A percentile compares a stretch with the other conserved stretches of the same genome.
Conservation (phyloP, 129 eudicot genomes). For the Dittrichia graveolens region DNA sequence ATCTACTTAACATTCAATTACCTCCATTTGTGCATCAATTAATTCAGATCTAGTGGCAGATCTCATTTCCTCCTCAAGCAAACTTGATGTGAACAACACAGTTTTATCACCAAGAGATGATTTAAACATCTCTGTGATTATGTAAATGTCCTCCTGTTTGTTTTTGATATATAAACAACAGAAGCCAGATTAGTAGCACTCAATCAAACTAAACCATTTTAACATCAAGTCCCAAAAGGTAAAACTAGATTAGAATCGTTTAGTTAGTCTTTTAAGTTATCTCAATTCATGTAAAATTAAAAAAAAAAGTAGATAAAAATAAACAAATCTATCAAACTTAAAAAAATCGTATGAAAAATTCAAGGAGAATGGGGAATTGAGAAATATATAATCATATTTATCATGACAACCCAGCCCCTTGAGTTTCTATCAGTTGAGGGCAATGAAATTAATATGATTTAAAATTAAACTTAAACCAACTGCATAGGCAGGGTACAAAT, state of each 20-base stretch:
- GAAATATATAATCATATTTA: too few species aligned
- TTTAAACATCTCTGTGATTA: conserved; percentile 12
- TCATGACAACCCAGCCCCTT: background rate
- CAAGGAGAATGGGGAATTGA: too few species aligned
- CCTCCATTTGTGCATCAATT: conserved; percentile 15
- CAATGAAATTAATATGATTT: too few species aligned
- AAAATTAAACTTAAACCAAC: too few species aligned
- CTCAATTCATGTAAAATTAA: background rate
- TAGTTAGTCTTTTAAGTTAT: background rate
- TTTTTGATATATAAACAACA: background rate
- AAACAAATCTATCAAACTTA: background rate
- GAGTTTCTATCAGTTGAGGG: background rate
- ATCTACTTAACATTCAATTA: conserved; percentile 17
- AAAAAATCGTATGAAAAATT: background rate
- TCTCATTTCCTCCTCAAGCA: background rate
- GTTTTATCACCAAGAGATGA: conserved; percentile 6
- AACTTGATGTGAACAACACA: conserved; percentile 13
- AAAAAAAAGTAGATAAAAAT: background rate
- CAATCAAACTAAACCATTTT: background rate
- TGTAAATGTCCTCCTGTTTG: conserved; percentile 22
- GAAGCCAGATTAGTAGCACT: background rate
- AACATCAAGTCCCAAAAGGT: background rate
- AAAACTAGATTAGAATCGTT: background rate
- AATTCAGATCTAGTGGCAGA: conserved; percentile 23
- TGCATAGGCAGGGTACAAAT: too few species aligned